Evolutionary conservation across 345 rosid genomes (phyloP), one percentile per base, ranked within the genome.

Genomic region (Eucalyptus curtisii): DNA sequence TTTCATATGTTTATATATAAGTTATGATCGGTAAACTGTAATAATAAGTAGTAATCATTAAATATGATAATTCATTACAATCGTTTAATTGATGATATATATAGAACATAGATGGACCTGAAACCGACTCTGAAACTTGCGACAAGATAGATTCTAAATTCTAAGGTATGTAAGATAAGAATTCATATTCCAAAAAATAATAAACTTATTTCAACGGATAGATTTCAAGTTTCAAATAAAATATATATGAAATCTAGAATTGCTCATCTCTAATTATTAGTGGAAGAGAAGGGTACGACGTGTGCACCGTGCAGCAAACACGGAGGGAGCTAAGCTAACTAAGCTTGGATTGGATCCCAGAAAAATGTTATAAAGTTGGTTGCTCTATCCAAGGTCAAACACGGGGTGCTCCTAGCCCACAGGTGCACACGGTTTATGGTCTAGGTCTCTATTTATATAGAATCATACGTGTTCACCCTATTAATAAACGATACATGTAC

Each of bases 51-150:
- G 0, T 3, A 52, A 3, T 17, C 0, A 17, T 17, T 50, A 7
- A 50, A 50, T 17, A 50, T 7, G 24, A 52, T 52, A 3, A 52
- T 52, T 20, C 24, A 7, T 52, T 52, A 1, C 0, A 20, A 52
- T 52, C 2, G 1, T 52, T 52, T 20, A 52, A 52, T 52, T 2
- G 3, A 52, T 52, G 2, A 52, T 52, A 20, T 1, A 52, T 19
- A 2, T 52, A 8, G 1, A 52, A 52, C 57, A 20, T 19, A 20
- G 5, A 52, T 52, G 2, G 2, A 20, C 10, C 0, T 52, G 1
- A 52, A 52, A 52, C 4, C 2, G 0, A 20, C 4, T 52, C 0
- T 52, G 0, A 52, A 52, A 8, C 1, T 52, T 19, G 2, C 19
- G 2, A 7, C 1, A 52, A 52, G 10, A 52, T 52, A 52, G 4